Conservation (phyloP, 108 stramenopile genomes). For the Chaetoceros muelleri region DNA sequence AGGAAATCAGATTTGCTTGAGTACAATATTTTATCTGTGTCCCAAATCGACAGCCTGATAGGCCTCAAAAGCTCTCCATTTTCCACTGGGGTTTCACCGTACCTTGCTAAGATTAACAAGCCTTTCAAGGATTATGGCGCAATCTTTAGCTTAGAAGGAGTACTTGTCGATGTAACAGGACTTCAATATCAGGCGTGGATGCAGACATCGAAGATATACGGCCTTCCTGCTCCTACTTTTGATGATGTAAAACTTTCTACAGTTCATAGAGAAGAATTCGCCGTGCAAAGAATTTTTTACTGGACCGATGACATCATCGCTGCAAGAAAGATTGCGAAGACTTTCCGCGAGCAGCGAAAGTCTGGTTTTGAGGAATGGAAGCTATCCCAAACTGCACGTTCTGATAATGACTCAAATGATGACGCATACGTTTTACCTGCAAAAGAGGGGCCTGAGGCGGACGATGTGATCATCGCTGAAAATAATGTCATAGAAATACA, state of each 20-base stretch:
- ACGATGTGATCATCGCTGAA: too few species aligned
- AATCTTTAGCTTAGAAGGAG: conserved; percentile 68
- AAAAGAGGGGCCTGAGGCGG: too few species aligned
- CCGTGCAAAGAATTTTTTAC: conserved; percentile 10
- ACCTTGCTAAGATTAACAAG: conserved; percentile 45
- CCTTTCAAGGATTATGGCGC: conserved; percentile 71
- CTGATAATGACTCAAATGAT: too few species aligned
- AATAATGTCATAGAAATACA: conserved; percentile 48
- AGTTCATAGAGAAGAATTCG: conserved; percentile 8
- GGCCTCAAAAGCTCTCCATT: conserved; percentile 44
- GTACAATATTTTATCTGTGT: conserved; percentile 44
- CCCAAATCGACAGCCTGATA: conserved; percentile 48
- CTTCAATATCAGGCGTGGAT: conserved; percentile 53
- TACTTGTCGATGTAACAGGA: conserved; percentile 57
- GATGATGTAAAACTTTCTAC: conserved; percentile 20
- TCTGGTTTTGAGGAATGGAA: too few species aligned
- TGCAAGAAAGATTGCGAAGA: conserved; percentile 13
- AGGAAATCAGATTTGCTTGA: conserved; percentile 50
- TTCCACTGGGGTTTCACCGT: conserved; percentile 48
- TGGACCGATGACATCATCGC: conserved; percentile 17
- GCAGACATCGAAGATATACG: conserved; percentile 8
- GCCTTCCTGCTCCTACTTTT: conserved; percentile 8
- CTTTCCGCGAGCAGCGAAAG: too few species aligned
- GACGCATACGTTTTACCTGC: too few species aligned
- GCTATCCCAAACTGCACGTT: too few species aligned